Base-by-base conservation (phyloP, 352 stramenopile species). In the Phytophthora pini region DNA sequence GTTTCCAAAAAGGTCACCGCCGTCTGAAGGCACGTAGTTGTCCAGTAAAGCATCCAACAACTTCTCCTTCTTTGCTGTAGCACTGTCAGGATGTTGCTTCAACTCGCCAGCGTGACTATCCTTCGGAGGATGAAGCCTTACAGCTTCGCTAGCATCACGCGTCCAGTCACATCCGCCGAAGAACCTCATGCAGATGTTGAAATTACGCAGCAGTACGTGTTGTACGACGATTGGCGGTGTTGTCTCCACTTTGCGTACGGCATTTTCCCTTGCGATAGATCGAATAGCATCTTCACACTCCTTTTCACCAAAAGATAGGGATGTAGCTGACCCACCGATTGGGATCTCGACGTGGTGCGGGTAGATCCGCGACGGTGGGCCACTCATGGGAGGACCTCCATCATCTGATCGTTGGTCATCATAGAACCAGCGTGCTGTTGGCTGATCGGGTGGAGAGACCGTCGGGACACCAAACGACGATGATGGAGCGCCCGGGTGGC, bases 161-260 rank as follows among this genome's bases (percentile, higher is more conserved):
- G 76, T 85, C 87, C 87, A 96, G 57, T 96, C 88, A 11, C 76
- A 91, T 0, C 88, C 88, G 41, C 87, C 88, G 64, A 96, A 96
- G 63, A 96, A 93, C 3, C 87, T 82, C 80, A 95, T 92, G 70
- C 88, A 92, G 45, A 96, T 80, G 52, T 90, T 95, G 31, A 96
- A 94, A 27, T 96, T 88, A 32, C 88, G 87, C 26, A 96, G 63
- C 15, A 96, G 57, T n/a, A 96, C 79, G 39, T 92, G 84, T 34
- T 81, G 88, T 22, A 93, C 72, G 4, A 94, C 80, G n/a, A 94
- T 56, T 1, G 88, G 86, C 3, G 82, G 49, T 10, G 69, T 72
- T 8, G 77, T 73, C 40, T 70, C 49, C 17, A 81, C 54, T 50
- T 88, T 90, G 36, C 73, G 77, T 29, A 52, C 71, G 5, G 68